Conservation (phyloP, 805 yeast species). For the Monosporozyma unispora region DNA sequence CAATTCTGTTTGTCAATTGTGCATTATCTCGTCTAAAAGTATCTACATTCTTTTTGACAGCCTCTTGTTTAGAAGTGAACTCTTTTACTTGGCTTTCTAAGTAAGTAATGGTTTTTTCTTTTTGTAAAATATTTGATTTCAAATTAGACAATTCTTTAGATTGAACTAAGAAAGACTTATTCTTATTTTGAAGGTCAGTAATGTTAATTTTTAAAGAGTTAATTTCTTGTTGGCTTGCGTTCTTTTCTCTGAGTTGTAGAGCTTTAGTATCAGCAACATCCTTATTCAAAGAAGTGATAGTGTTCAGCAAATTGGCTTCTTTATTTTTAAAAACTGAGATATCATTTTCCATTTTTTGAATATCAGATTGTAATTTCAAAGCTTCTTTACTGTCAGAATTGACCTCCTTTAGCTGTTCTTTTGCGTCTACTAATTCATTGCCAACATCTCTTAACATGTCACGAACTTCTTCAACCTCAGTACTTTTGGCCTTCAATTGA, state of each 20-base stretch:
- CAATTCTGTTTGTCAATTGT: constrained; percentile 26
- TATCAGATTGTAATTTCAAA: constrained; percentile 16
- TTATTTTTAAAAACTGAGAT: constrained; percentile 10
- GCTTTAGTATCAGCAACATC: constrained; percentile 17
- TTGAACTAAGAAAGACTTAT: constrained; percentile 12
- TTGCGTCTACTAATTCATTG: constrained; percentile 64
- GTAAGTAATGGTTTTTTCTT: constrained; percentile 33
- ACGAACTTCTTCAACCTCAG: constrained; percentile 59
- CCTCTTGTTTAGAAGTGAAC: constrained; percentile 22
- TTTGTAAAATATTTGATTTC: constrained; percentile 23
- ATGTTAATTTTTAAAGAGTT: constrained; percentile 1
- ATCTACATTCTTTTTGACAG: constrained; percentile 22
- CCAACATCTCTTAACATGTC: constrained; percentile 76
- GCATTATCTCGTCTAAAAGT: constrained; percentile 28
- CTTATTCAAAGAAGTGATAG: constrained; percentile 9
- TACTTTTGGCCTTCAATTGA: constrained; percentile 36
- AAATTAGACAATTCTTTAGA: constrained; percentile 14
- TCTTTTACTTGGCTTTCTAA: constrained; percentile 36
- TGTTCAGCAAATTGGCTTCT: constrained; percentile 9
- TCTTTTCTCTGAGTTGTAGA: constrained; percentile 14
- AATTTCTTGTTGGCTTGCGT: constrained; percentile 10
- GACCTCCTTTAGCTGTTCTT: constrained; percentile 43
- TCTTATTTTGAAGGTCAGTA: constrained; percentile 11
- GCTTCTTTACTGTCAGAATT: not conserved
- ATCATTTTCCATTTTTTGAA: constrained; percentile 5